A percentile compares a stretch with the other conserved stretches of the same genome.
phyloP scores from a whole-genome alignment of 257 asterid genomes.

The Solanum appendiculatum region DNA sequence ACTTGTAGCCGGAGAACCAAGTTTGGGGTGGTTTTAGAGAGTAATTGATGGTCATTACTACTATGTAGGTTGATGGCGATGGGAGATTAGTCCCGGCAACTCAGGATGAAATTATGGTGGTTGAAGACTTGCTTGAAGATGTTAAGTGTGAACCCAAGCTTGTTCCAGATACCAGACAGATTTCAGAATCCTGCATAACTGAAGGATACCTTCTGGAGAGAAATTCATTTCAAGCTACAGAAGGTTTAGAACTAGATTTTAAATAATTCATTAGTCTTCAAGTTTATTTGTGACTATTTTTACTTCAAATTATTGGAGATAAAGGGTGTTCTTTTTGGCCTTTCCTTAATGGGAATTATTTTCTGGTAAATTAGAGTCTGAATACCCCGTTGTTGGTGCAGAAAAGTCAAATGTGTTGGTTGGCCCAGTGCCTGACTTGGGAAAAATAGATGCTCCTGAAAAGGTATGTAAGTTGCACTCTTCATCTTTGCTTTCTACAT shows the following conservation, averaged over 20 bases:
- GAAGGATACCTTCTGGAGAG: slow-evolving; percentile 13
- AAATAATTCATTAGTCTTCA: neutral
- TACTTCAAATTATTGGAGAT: neutral
- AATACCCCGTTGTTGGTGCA: slow-evolving; percentile 15
- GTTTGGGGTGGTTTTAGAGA: neutral
- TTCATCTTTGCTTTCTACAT: neutral
- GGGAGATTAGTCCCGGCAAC: slow-evolving; percentile 98
- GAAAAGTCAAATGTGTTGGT: slow-evolving; percentile 19
- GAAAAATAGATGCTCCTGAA: slow-evolving; percentile 17
- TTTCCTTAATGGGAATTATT: neutral
- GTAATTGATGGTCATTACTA: slow-evolving; percentile 1
- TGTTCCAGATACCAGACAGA: slow-evolving; percentile 21
- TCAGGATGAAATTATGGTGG: slow-evolving; percentile 74
- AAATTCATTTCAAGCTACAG: slow-evolving; percentile 22
- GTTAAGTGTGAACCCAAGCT: slow-evolving; percentile 31
- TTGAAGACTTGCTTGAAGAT: slow-evolving; percentile 63
- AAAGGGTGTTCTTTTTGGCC: neutral
- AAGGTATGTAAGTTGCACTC: slow-evolving; percentile 34
- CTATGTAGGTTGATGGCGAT: slow-evolving; percentile 67
- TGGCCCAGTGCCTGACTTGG: slow-evolving; percentile 17
- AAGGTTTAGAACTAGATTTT: slow-evolving; percentile 21
- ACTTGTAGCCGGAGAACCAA: neutral
- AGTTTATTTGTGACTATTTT: neutral
- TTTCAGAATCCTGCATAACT: slow-evolving; percentile 17
- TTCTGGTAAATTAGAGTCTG: slow-evolving; percentile 28